Evolutionary conservation across 352 stramenopile genomes (phyloP).

Genomic region (Phytophthora lateralis): DNA sequence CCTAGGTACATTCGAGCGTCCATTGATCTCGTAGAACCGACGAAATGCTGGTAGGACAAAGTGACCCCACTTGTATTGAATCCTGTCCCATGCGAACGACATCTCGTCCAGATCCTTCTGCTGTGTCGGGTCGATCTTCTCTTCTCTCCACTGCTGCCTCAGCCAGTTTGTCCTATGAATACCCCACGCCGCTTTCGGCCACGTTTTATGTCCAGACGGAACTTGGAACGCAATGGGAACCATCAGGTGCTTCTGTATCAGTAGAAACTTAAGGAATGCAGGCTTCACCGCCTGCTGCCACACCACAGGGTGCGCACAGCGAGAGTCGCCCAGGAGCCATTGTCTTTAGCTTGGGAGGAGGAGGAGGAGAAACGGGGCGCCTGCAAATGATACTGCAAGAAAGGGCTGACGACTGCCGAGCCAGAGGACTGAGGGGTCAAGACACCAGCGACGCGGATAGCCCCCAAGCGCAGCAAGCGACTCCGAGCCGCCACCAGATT

Average conservation of each 20-base stretch:
- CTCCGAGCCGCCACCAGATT: neutral
- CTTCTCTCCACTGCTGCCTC: too few relatives aligned
- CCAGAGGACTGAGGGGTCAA: neutral
- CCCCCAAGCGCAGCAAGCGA: neutral
- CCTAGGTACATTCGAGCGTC: too few relatives aligned
- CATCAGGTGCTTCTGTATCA: slow-evolving; percentile 1
- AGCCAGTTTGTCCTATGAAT: too few relatives aligned
- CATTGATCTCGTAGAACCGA: too few relatives aligned
- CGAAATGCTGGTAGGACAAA: too few relatives aligned
- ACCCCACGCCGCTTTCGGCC: too few relatives aligned
- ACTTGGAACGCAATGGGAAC: slow-evolving; percentile 1
- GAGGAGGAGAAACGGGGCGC: too few relatives aligned
- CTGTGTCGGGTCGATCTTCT: too few relatives aligned
- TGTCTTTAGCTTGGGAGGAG: neutral
- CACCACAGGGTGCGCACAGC: neutral
- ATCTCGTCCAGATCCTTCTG: too few relatives aligned
- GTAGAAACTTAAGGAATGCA: neutral
- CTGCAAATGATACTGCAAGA: neutral
- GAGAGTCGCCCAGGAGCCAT: neutral
- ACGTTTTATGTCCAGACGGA: too few relatives aligned
- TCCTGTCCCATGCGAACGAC: too few relatives aligned
- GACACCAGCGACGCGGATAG: neutral
- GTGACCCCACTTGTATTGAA: too few relatives aligned
- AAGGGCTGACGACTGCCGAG: neutral
- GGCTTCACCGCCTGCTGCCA: slow-evolving; percentile 5